Evolutionary conservation across 441 rosid species (phyloP), one percentile per base, ranked within the genome.

Genomic region (Jatropha multifida): DNA sequence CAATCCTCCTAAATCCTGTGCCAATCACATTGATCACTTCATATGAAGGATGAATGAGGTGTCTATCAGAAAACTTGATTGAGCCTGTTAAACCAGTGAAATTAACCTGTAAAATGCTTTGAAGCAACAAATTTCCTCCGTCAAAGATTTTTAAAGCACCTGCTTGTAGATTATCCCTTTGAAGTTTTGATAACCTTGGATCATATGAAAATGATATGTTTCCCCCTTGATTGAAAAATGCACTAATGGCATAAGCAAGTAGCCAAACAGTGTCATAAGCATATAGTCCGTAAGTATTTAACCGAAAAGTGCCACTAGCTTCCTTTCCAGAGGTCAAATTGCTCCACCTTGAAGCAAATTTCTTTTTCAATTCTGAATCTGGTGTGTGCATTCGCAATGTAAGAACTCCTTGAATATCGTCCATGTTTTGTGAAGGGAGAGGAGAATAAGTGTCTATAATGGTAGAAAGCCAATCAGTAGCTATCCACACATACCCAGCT

Each of bases 181-280:
- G 69, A 12, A 18, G 4, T 14, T 42, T 37, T 5, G 69, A 18
- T 20, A 42, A 44, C 18, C 32, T 42, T 20, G 69, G 37, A 44
- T 65, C 52, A 41, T 65, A 5, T n/a, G 69, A 65, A 65, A 65
- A 65, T 4, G 69, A 65, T n/a, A 65, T 42, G 7, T 4, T 65
- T 62, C 92, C 94, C 9, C 96, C 97, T 69, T 72, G 84, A 52
- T 82, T 77, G 61, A 94, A 82, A 65, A 90, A 58, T 58, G 62
- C 13, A 23, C 10, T 32, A 8, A 58, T 77, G 69, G 98, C 94
- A 26, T 73, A 89, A 77, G 98, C 98, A 72, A 94, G 93, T 63
- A 94, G 70, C 97, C 97, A 90, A 26, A 90, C 92, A 0, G 98
- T 93, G 81, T 93, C 99, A 65, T 94, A 94, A n/a, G 99, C 96